Percentiles rank a stretch among this genome's conserved stretches.
Evolutionary conservation across 306 rosid genomes (phyloP).

Genomic region (Pueraria montana): DNA sequence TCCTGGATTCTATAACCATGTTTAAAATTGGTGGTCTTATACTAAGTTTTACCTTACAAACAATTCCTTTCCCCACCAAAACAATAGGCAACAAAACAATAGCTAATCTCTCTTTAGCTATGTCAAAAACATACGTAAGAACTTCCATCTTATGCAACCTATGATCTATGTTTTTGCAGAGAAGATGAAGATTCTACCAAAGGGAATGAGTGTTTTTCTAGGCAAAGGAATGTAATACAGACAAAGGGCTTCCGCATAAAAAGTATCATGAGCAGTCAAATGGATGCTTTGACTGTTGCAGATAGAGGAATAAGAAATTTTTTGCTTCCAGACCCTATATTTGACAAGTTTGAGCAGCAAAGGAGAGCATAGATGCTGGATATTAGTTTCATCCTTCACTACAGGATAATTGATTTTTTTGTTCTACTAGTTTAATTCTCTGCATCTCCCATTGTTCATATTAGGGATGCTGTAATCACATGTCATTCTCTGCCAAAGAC

Average conservation of each 20-base stretch:
- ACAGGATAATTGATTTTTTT: not conserved
- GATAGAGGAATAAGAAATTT: conserved; percentile 52
- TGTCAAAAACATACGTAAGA: not conserved
- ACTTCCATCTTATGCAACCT: not conserved
- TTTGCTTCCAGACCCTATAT: conserved; percentile 77
- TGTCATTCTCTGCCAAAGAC: not conserved
- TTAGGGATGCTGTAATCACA: not conserved
- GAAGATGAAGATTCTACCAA: conserved; percentile 60
- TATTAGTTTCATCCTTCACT: conserved; percentile 19
- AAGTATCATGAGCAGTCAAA: conserved; percentile 68
- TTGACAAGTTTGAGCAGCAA: conserved; percentile 59
- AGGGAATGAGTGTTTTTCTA: conserved; percentile 53
- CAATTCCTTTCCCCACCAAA: not conserved
- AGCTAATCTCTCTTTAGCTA: not conserved
- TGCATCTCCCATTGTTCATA: conserved; percentile 43
- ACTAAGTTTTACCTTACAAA: not conserved
- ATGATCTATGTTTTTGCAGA: conserved; percentile 57
- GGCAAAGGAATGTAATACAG: conserved; percentile 58
- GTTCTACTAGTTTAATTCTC: not conserved
- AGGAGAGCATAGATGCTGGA: conserved; percentile 27
- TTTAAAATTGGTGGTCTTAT: not conserved
- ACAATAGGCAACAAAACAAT: too few species aligned
- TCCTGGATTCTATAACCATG: conserved; percentile 1
- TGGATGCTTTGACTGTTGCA: conserved; percentile 66
- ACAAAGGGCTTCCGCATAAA: conserved; percentile 58